phyloP scores from a whole-genome alignment of 2,329 filamentous ascomycete genomes.

The Emmonsia crescens region DNA sequence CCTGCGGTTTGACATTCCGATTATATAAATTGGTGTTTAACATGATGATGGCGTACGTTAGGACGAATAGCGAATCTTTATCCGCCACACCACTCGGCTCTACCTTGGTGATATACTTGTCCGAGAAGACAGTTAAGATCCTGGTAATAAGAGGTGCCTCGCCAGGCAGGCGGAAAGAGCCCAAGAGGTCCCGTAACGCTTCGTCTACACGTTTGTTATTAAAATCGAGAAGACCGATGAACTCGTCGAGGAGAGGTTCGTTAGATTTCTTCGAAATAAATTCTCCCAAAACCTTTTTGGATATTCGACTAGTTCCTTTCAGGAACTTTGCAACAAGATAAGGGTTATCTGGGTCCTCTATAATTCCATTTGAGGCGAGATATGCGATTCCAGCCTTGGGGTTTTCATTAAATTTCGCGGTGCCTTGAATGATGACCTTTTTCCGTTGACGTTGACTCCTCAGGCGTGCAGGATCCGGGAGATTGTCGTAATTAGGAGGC shows the following conservation, averaged over 20 bases:
- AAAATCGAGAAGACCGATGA: conserved; percentile 83
- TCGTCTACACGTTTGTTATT: conserved; percentile 78
- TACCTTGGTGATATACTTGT: conserved; percentile 65
- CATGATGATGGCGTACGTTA: conserved; percentile 96
- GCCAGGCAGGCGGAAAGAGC: conserved; percentile 85
- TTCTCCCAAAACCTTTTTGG: conserved; percentile 84
- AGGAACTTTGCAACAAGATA: conserved; percentile 75
- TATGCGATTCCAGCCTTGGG: conserved; percentile 83
- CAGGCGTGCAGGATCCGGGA: conserved; percentile 54
- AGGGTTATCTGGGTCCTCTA: conserved; percentile 62
- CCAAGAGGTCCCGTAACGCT: conserved; percentile 73
- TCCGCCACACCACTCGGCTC: conserved; percentile 66
- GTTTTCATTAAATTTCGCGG: conserved; percentile 87
- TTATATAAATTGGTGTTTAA: conserved; percentile 96
- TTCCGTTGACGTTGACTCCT: conserved; percentile 68
- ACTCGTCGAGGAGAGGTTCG: conserved; percentile 71
- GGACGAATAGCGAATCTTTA: conserved; percentile 76
- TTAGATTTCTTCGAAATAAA: conserved; percentile 87
- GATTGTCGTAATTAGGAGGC: conserved; percentile 50
- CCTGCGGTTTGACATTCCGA: conserved; percentile 63
- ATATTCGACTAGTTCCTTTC: conserved; percentile 74
- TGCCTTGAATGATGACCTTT: conserved; percentile 77
- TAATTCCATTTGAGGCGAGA: conserved; percentile 74
- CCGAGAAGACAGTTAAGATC: conserved; percentile 77
- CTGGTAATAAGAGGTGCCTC: conserved; percentile 88